These are phyloP conservation scores for Senna siamea DNA, from an alignment of 306 rosid species.

Conservation along the genomic window DNA sequence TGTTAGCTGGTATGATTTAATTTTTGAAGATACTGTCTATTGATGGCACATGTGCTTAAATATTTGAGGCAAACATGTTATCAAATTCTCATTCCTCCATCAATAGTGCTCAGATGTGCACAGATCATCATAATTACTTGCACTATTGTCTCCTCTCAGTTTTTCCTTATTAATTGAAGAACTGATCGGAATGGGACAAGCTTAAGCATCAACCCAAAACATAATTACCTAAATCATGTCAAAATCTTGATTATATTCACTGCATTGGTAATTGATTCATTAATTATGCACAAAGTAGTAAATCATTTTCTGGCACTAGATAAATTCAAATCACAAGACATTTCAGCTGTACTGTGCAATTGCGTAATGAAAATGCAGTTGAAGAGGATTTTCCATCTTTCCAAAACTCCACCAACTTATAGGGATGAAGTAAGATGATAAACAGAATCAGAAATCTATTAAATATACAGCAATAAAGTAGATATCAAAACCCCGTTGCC, in stretches of 20 bases:
- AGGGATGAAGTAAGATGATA: slow-evolving; percentile 10
- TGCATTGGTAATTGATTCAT: slow-evolving; percentile 1
- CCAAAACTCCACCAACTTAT: neutral
- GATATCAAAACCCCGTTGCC: neutral
- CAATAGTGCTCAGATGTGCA: neutral
- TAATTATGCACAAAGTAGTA: neutral
- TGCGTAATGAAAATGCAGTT: neutral
- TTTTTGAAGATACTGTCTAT: neutral
- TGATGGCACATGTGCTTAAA: neutral
- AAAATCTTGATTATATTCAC: neutral
- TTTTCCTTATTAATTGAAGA: neutral
- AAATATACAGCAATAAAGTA: neutral
- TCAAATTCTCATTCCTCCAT: neutral
- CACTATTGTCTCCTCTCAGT: neutral
- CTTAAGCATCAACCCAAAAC: neutral
- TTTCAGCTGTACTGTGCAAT: neutral
- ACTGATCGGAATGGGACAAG: neutral
- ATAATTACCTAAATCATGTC: neutral
- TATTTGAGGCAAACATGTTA: neutral
- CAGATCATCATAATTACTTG: neutral
- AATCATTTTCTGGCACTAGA: neutral
- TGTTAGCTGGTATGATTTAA: neutral
- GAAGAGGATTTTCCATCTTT: neutral
- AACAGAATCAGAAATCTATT: neutral
- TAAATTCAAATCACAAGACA: neutral